A percentile compares a stretch with the other conserved stretches of the same genome.
Conservation (phyloP, 495 filamentous ascomycete species). For the Astrocystis sublimbata region DNA sequence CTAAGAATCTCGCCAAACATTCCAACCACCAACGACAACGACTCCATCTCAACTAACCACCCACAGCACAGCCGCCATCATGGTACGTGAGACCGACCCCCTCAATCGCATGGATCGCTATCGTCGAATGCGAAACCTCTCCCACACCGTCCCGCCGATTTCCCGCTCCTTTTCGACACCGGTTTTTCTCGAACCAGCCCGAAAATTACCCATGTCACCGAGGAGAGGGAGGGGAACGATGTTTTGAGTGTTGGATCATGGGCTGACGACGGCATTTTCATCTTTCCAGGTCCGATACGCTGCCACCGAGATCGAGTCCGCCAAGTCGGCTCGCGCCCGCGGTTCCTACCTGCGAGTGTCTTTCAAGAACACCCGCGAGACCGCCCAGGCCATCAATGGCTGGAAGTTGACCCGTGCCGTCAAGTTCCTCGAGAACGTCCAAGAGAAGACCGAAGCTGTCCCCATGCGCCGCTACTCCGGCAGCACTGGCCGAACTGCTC, state of each 20-base stretch:
- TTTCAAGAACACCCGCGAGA: slow-evolving; percentile 99
- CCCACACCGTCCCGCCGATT: slow-evolving; percentile 4
- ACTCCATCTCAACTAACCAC: slow-evolving; percentile 33
- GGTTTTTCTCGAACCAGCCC: background rate
- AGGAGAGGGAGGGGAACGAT: slow-evolving; percentile 11
- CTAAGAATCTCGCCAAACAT: slow-evolving; percentile 33
- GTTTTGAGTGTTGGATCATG: background rate
- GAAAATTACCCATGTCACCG: background rate
- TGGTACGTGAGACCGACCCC: slow-evolving; percentile 28
- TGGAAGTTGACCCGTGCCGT: slow-evolving; percentile 96
- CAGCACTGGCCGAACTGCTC: slow-evolving; percentile 86
- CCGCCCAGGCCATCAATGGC: slow-evolving; percentile 97
- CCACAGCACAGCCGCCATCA: slow-evolving; percentile 35
- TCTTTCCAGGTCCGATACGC: slow-evolving; percentile 89
- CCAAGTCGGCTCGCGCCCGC: slow-evolving; percentile 94
- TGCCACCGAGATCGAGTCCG: slow-evolving; percentile 79
- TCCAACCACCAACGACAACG: slow-evolving; percentile 34
- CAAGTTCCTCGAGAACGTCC: slow-evolving; percentile 94
- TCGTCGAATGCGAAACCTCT: slow-evolving; percentile 10
- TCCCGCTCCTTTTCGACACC: slow-evolving; percentile 1
- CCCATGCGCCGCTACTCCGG: slow-evolving; percentile 96
- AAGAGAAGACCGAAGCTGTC: slow-evolving; percentile 91
- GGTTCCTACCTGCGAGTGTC: slow-evolving; percentile 98
- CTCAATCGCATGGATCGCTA: slow-evolving; percentile 1
- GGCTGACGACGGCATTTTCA: slow-evolving; percentile 14